Conservation (phyloP, 805 yeast species). For the Ogataea nonfermentans region DNA sequence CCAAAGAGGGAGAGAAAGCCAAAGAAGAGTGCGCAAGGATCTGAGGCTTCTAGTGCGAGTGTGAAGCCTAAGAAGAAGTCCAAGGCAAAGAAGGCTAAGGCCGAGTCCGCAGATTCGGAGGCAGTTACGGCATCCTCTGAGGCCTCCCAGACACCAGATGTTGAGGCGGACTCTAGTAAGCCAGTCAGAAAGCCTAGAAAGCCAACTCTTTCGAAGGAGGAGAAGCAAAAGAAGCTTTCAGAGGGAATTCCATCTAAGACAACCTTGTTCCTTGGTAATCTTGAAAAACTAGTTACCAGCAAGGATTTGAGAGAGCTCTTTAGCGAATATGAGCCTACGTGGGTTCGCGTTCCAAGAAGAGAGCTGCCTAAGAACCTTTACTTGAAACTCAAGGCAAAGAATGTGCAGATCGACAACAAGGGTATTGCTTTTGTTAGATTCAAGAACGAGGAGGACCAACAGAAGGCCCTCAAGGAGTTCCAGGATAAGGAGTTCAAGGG, state of each 20-base stretch:
- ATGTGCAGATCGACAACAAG: conserved; percentile 49
- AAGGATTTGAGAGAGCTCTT: conserved; percentile 46
- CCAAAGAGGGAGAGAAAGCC: conserved; percentile 29
- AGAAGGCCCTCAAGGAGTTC: conserved; percentile 55
- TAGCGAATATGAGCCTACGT: conserved; percentile 48
- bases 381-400: conserved; percentile 43
- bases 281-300: conserved; percentile 49
- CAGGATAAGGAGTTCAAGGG: conserved; percentile 67
- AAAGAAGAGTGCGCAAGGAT: conserved; percentile 16
- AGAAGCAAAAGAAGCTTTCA: conserved; percentile 33
- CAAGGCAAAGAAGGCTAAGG: conserved; percentile 17
- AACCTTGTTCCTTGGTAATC: conserved; percentile 61
- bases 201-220: conserved; percentile 27
- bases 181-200: conserved; percentile 12
- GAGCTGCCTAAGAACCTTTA: conserved; percentile 43
- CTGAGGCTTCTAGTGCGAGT: conserved; percentile 8
- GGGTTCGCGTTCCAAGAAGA: conserved; percentile 59
- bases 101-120: conserved; percentile 4
- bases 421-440: conserved; percentile 68
- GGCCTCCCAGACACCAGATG: conserved; percentile 8
- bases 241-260: conserved; percentile 55
- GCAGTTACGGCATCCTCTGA: conserved; percentile 6
- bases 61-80: conserved; percentile 8
- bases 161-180: not conserved
- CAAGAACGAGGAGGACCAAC: conserved; percentile 44